Evolutionary conservation across 1,284 basidiomycete genomes (phyloP).

Genomic region (Cerioporus squamosus): DNA sequence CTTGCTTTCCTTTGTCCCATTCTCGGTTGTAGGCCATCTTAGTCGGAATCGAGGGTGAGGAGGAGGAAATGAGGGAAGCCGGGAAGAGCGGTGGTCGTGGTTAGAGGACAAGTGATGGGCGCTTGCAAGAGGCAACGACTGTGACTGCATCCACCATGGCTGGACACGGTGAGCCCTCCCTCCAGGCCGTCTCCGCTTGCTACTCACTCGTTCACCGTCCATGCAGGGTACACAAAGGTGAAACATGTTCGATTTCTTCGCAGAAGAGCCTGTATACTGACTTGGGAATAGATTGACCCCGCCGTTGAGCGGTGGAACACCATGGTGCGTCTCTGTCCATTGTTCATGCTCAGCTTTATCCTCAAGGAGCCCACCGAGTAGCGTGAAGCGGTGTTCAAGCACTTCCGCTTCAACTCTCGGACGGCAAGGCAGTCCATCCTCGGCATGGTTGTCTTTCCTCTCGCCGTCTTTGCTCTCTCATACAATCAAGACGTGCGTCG

Average conservation of each 20-base stretch:
- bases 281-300: conserved; percentile 64
- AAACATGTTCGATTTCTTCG: background rate
- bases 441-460: conserved; percentile 52
- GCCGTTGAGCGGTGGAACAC: conserved; percentile 80
- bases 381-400: conserved; percentile 82
- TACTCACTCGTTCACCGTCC: background rate
- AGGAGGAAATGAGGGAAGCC: background rate
- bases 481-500: conserved; percentile 38
- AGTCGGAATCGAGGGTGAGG: background rate
- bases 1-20: conserved; percentile 78
- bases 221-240: conserved; percentile 30
- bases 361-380: conserved; percentile 34
- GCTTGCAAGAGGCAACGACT: conserved; percentile 11
- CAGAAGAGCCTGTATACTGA: background rate
- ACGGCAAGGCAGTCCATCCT: conserved; percentile 58
- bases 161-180: conserved; percentile 43
- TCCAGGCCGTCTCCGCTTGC: background rate
- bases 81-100: conserved; percentile 19
- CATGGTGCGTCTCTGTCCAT: conserved; percentile 56
- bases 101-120: conserved; percentile 22
- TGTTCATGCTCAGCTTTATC: background rate
- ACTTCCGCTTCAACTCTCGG: conserved; percentile 77
- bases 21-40: conserved; percentile 78
- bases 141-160: conserved; percentile 42
- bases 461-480: conserved; percentile 44